Base-by-base conservation (phyloP, 768 basidiomycete genomes). In the Leccinum uliginosum region DNA sequence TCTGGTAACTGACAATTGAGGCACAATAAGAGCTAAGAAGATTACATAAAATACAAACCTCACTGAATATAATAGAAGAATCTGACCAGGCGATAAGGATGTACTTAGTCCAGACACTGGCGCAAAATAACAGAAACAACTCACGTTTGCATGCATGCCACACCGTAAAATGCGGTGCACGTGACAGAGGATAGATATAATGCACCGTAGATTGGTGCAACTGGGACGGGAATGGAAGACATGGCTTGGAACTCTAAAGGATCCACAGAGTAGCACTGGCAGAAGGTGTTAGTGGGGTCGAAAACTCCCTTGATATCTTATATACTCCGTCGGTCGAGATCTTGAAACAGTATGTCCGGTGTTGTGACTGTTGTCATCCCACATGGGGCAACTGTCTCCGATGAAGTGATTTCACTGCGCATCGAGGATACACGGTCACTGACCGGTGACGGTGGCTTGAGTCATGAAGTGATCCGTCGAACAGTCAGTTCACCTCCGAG, bases 61-160 rank as follows among this genome's bases (percentile, higher is more conserved):
- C 32, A 59, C 58, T 59, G 55, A 19, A 57, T 24, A 5, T 48
- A 56, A 44, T 57, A 59, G 11, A 59, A 56, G 23, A 56, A 59
- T 32, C 55, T 59, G 23, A 3, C 4, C 9, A 23, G 19, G 7
- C 30, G 8, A 29, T 3, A 30, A 23, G 5, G 17, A 24, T 23
- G 6, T 19, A 14, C n/a, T 24, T 32, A 7, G 26, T 30, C 50
- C 12, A 45, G 11, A 14, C 19, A 17, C 10, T 40, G 23, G 6
- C n/a, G 15, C 7, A 17, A 10, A 10, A 32, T 15, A 3, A 8
- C 19, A 3, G 26, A 9, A 43, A 19, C 30, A 1, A 49, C 58
- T 49, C 21, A 57, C 58, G 46, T 52, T 43, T 59, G 58, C 50
- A 52, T 57, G 50, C 58, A 59, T 14, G 30, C 23, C 9, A 52